Percentiles rank a stretch among this genome's conserved stretches.
Conservation (phyloP, 805 yeast species). For the Novakomyces olei region DNA sequence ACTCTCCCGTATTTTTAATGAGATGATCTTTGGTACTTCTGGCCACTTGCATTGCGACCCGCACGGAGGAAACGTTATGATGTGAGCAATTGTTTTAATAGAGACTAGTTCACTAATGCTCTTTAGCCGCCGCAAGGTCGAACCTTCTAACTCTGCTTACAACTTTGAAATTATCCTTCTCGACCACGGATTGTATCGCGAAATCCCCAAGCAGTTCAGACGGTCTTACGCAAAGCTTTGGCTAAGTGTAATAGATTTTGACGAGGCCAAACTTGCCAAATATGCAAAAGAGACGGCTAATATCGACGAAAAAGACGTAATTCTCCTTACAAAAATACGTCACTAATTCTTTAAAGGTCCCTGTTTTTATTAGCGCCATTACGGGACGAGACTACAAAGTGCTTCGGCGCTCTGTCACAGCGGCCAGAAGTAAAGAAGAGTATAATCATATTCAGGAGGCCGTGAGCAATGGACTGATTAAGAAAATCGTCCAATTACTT, state of each 20-base stretch:
- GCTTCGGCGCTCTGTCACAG: conserved; percentile 29
- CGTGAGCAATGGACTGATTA: conserved; percentile 39
- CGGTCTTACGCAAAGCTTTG: conserved; percentile 76
- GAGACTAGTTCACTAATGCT: too few relatives aligned
- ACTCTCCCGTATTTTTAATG: conserved; percentile 72
- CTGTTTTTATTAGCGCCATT: conserved; percentile 73
- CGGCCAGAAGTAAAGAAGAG: conserved; percentile 38
- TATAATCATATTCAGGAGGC: conserved; percentile 42
- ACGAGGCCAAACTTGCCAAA: conserved; percentile 39
- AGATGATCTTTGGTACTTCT: conserved; percentile 84
- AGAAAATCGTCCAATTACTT: conserved; percentile 57
- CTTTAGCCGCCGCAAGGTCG: conserved; percentile 37
- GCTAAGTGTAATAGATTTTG: conserved; percentile 62
- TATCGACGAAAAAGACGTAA: conserved; percentile 33
- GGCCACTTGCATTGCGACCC: conserved; percentile 95
- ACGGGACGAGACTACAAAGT: conserved; percentile 85
- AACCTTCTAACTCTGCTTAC: conserved; percentile 21
- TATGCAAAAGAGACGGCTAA: conserved; percentile 67
- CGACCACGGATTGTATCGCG: conserved; percentile 86
- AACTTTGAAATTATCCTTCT: conserved; percentile 81
- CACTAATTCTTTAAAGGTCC: too few relatives aligned
- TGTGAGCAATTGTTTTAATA: too few relatives aligned
- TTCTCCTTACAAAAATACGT: too few relatives aligned
- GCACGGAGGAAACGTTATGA: conserved; percentile 92
- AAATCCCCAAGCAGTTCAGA: conserved; percentile 55